Evolutionary conservation across 495 filamentous ascomycete species (phyloP).

Genomic region (Tuber borchii): DNA sequence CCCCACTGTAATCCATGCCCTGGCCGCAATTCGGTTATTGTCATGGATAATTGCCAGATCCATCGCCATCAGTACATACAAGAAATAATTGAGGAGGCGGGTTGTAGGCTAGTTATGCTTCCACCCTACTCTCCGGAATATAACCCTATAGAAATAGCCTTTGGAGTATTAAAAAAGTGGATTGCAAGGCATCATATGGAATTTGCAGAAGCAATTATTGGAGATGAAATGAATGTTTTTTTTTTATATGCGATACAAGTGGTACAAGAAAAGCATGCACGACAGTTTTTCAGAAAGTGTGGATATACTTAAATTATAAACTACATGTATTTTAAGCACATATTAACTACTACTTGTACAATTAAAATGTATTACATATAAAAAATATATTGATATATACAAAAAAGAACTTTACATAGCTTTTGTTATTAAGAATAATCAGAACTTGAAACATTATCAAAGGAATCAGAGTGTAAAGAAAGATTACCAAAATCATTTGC

Average conservation of each 20-base stretch:
- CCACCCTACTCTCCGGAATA: not conserved
- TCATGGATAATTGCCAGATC: not conserved
- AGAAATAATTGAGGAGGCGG: not conserved
- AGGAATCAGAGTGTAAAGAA: too few relatives aligned
- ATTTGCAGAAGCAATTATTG: not conserved
- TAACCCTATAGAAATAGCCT: not conserved
- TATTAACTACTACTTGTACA: too few relatives aligned
- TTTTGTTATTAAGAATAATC: too few relatives aligned
- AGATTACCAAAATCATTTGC: too few relatives aligned
- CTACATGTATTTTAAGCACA: too few relatives aligned
- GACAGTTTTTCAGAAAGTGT: too few relatives aligned
- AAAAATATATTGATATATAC: too few relatives aligned
- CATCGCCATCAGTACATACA: not conserved
- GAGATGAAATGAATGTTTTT: not conserved
- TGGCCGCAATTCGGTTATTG: not conserved
- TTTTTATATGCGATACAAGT: not conserved
- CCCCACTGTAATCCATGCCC: not conserved
- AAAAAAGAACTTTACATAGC: too few relatives aligned
- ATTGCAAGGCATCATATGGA: not conserved
- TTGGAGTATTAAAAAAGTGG: not conserved
- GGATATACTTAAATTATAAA: too few relatives aligned
- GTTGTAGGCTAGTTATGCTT: not conserved
- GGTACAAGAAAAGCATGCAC: too few relatives aligned
- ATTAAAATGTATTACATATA: too few relatives aligned
- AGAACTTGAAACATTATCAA: too few relatives aligned